These are phyloP conservation scores for Peltaster fructicola DNA, from an alignment of 2,329 filamentous ascomycete species.

Conservation along the genomic window DNA sequence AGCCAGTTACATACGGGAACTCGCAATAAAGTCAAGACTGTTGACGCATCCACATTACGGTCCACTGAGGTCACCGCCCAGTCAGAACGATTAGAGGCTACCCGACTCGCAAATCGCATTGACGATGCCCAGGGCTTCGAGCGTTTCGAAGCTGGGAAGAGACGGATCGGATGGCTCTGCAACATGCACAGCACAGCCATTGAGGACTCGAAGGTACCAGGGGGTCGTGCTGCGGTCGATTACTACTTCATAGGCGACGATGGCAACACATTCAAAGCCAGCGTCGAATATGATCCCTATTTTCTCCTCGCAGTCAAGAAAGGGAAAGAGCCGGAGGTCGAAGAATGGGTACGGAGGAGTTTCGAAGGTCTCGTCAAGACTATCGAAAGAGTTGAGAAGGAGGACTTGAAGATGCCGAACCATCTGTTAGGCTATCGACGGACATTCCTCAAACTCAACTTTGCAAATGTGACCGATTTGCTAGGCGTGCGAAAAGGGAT, in stretches of 20 bases:
- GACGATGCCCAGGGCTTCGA: slow-evolving; percentile 92
- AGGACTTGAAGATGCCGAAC: slow-evolving; percentile 69
- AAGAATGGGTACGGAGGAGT: slow-evolving; percentile 75
- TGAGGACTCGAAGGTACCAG: slow-evolving; percentile 64
- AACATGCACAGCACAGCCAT: slow-evolving; percentile 85
- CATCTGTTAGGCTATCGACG: slow-evolving; percentile 81
- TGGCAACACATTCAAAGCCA: slow-evolving; percentile 83
- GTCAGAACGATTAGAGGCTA: slow-evolving; percentile 82
- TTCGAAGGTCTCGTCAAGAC: slow-evolving; percentile 70
- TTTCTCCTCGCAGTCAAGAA: slow-evolving; percentile 82
- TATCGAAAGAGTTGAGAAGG: slow-evolving; percentile 65
- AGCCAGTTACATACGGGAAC: slow-evolving; percentile 18
- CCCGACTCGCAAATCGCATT: slow-evolving; percentile 66
- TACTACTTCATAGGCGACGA: slow-evolving; percentile 94
- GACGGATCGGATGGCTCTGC: slow-evolving; percentile 78
- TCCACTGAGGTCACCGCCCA: slow-evolving; percentile 73
- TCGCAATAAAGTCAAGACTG: slow-evolving; percentile 47
- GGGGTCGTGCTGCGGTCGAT: slow-evolving; percentile 78
- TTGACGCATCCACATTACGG: slow-evolving; percentile 56
- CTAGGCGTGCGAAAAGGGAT: slow-evolving; percentile 70
- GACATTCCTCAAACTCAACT: slow-evolving; percentile 72
- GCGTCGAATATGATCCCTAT: slow-evolving; percentile 90
- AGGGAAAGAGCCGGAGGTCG: slow-evolving; percentile 77
- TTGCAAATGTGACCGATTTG: slow-evolving; percentile 74
- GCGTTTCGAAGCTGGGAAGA: slow-evolving; percentile 75